Base-by-base conservation (phyloP, 1,284 basidiomycete species). In the Vanrija pseudolonga region DNA sequence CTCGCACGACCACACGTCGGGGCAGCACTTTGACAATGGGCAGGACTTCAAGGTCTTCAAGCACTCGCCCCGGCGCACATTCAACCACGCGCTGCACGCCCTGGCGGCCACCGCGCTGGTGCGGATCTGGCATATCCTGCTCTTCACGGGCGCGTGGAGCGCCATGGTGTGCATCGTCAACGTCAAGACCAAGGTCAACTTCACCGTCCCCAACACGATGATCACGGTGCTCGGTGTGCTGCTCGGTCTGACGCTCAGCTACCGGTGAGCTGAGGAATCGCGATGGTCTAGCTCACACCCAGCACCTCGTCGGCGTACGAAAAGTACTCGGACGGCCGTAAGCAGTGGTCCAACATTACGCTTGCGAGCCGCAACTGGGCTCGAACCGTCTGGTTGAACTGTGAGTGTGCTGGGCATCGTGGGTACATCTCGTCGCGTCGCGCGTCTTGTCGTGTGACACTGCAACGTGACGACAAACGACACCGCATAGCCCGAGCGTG, bases 281-380 rank as follows among this genome's bases (percentile, higher is more conserved):
- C n/a, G n/a, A n/a, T n/a, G n/a, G n/a, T n/a, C 28, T 7, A 5
- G 28, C 45, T 40, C 42, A 38, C 50, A 3, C 19, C 2, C 68
- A 77, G 86, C 38, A 88, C 87, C 0, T 87, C 85, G 3, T 85
- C 86, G 3, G 86, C 86, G 18, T 88, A 87, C 65, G 86, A 87
- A 64, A 77, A 85, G 80, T 86, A 89, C 72, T 85, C 84, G 61
- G 87, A 89, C 64, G 87, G 87, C 4, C 77, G 87, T 42, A 73
- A 80, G 45, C 74, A 84, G 22, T 89, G 87, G 87, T 84, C 84
- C 5, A 80, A 84, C 59, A 84, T 88, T 49, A 81, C 86, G 44
- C 73, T 84, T 14, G 81, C 81, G 9, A 61, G 66, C 2, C 57
- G 73, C 22, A 66, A 66, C 11, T 73, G 71, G 69, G 66, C 69